These are phyloP conservation scores for Lodderomyces jiufengensis DNA, from an alignment of 1,139 yeast genomes.

Conservation along the genomic window DNA sequence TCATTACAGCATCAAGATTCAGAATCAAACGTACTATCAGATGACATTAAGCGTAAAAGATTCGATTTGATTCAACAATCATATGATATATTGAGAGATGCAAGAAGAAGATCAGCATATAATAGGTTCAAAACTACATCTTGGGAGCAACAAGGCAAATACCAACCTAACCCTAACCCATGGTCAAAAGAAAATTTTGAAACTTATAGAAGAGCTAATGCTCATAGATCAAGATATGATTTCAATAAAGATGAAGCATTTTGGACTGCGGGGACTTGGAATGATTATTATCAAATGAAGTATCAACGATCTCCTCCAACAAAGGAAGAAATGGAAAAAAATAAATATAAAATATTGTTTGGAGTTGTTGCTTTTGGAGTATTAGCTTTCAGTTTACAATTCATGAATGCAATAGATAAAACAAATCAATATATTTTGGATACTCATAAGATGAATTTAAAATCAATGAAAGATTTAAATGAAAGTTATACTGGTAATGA, in stretches of 20 bases:
- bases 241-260: slow-evolving; percentile 44
- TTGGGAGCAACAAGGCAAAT: slow-evolving; percentile 22
- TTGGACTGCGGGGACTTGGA: slow-evolving; percentile 74
- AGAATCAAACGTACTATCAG: slow-evolving; percentile 26
- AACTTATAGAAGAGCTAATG: slow-evolving; percentile 40
- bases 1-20: slow-evolving; percentile 22
- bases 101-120: slow-evolving; percentile 38
- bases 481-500: slow-evolving; percentile 48
- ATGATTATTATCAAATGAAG: slow-evolving; percentile 51
- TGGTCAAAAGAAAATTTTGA: slow-evolving; percentile 19
- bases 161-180: slow-evolving; percentile 31
- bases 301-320: slow-evolving; percentile 39
- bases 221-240: slow-evolving; percentile 31
- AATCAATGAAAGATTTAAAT: slow-evolving; percentile 44
- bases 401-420: slow-evolving; percentile 40
- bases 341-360: slow-evolving; percentile 43
- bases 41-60: slow-evolving; percentile 48
- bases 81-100: slow-evolving; percentile 64
- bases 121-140: slow-evolving; percentile 23
- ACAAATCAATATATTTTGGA: slow-evolving; percentile 30
- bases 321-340: slow-evolving; percentile 40
- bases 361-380: slow-evolving; percentile 41
- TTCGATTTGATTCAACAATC: slow-evolving; percentile 74
- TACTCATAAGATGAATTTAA: slow-evolving; percentile 37
- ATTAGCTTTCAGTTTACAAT: slow-evolving; percentile 41